A percentile compares a stretch with the other conserved stretches of the same genome.
phyloP scores from a whole-genome alignment of 2,329 filamentous ascomycete species.

The Botryotinia calthae region DNA sequence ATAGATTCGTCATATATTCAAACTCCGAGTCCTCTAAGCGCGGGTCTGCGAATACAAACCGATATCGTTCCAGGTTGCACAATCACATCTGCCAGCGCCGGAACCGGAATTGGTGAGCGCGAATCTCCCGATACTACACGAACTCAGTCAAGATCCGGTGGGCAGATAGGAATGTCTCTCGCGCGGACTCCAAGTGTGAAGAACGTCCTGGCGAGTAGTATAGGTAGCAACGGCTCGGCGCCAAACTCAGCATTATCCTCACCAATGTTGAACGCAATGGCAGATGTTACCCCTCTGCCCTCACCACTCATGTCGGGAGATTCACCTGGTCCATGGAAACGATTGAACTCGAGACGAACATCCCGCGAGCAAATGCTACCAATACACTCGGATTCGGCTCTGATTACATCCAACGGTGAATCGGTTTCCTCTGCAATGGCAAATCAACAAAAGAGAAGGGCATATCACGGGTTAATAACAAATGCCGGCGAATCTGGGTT shows the following conservation, averaged over 20 bases:
- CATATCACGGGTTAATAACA: constrained; percentile 49
- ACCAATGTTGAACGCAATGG: constrained; percentile 71
- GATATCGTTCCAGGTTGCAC: constrained; percentile 37
- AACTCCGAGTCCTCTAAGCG: constrained; percentile 34
- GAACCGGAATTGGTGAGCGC: constrained; percentile 21
- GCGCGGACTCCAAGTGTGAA: constrained; percentile 62
- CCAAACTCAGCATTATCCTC: constrained; percentile 69
- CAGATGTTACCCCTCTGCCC: constrained; percentile 74
- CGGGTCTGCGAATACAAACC: constrained; percentile 40
- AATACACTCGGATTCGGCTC: constrained; percentile 46
- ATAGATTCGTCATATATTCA: constrained; percentile 22
- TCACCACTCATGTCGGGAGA: constrained; percentile 67
- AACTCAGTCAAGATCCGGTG: constrained; percentile 21
- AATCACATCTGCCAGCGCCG: constrained; percentile 32
- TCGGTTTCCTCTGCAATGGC: constrained; percentile 51
- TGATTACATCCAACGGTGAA: constrained; percentile 53
- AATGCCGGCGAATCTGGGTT: constrained; percentile 29
- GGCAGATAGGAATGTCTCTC: constrained; percentile 42
- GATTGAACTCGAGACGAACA: constrained; percentile 47
- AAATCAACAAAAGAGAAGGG: constrained; percentile 56
- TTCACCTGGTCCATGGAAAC: constrained; percentile 66
- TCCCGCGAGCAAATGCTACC: constrained; percentile 47
- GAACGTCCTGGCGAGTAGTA: constrained; percentile 49
- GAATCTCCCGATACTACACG: constrained; percentile 25
- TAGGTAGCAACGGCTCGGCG: constrained; percentile 49